Conservation (phyloP, 768 basidiomycete species). For the Exidia glandulosa region DNA sequence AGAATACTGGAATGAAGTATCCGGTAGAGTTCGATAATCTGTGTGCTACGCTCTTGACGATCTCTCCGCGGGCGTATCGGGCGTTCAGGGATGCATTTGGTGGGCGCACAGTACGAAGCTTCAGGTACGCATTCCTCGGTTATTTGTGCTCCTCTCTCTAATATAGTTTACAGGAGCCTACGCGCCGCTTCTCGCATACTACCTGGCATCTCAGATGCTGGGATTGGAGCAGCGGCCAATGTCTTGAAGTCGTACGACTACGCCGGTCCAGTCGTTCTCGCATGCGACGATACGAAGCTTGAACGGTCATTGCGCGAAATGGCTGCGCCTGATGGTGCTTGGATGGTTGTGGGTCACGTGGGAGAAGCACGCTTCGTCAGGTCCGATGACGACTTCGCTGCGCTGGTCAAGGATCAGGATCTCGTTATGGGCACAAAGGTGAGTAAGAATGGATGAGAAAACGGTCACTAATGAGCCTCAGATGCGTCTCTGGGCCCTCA, state of each 20-base stretch:
- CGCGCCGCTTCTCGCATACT: conserved; percentile 4
- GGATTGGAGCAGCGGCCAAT: conserved; percentile 1
- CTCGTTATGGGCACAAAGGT: conserved; percentile 11
- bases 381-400: conserved; percentile 9
- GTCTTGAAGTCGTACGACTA: conserved; percentile 5
- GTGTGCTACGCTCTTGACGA: too few relatives aligned
- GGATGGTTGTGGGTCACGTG: conserved; percentile 9
- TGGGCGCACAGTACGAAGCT: too few relatives aligned
- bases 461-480: conserved; percentile 6
- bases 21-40: too few relatives aligned
- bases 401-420: conserved; percentile 5
- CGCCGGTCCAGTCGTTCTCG: conserved; percentile 8
- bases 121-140: too few relatives aligned
- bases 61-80: too few relatives aligned
- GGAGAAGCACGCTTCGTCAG: conserved; percentile 4
- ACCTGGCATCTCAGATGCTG: conserved; percentile 6
- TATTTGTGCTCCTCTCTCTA: too few relatives aligned
- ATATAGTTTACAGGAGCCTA: too few relatives aligned
- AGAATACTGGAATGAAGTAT: too few relatives aligned
- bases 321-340: conserved; percentile 7
- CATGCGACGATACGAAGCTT: conserved; percentile 13
- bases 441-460: background rate
- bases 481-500: conserved; percentile 25
- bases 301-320: conserved; percentile 7
- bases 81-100: too few relatives aligned